These are phyloP conservation scores for Chlorencoelia australis DNA, from an alignment of 2,329 filamentous ascomycete species.

Conservation along the genomic window DNA sequence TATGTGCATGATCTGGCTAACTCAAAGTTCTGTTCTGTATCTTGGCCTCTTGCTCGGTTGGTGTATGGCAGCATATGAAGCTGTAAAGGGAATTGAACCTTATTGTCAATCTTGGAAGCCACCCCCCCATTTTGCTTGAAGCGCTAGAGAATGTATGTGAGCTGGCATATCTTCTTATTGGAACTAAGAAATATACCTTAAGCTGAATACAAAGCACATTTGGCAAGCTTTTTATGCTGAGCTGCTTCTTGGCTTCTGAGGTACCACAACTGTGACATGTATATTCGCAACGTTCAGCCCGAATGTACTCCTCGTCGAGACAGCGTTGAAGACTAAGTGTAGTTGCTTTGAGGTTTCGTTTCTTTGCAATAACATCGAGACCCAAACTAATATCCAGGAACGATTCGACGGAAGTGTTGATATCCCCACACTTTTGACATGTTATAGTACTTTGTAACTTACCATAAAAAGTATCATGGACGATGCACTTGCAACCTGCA, in stretches of 20 bases:
- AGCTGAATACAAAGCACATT: conserved; percentile 87
- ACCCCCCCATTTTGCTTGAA: conserved; percentile 69
- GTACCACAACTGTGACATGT: conserved; percentile 71
- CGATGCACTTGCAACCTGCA: conserved; percentile 66
- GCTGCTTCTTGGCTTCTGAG: conserved; percentile 73
- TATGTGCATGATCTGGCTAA: conserved; percentile 63
- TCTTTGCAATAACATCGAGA: conserved; percentile 65
- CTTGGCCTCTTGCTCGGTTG: conserved; percentile 47
- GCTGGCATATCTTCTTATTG: neutral
- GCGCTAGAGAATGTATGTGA: conserved; percentile 31
- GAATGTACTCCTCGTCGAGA: conserved; percentile 77
- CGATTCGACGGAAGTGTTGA: conserved; percentile 74
- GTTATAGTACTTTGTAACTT: conserved; percentile 85
- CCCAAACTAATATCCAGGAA: conserved; percentile 87
- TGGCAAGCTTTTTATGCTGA: conserved; percentile 74
- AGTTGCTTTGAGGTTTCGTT: conserved; percentile 38
- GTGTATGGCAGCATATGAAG: conserved; percentile 90
- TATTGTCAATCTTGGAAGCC: conserved; percentile 79
- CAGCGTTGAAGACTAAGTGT: conserved; percentile 59
- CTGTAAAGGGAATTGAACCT: conserved; percentile 74
- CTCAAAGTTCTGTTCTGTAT: conserved; percentile 42
- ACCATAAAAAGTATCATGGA: conserved; percentile 91
- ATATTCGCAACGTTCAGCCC: conserved; percentile 80
- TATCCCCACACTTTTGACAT: conserved; percentile 76
- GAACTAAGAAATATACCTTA: conserved; percentile 48